Conservation (phyloP, 345 rosid genomes). For the Acer saccharum region DNA sequence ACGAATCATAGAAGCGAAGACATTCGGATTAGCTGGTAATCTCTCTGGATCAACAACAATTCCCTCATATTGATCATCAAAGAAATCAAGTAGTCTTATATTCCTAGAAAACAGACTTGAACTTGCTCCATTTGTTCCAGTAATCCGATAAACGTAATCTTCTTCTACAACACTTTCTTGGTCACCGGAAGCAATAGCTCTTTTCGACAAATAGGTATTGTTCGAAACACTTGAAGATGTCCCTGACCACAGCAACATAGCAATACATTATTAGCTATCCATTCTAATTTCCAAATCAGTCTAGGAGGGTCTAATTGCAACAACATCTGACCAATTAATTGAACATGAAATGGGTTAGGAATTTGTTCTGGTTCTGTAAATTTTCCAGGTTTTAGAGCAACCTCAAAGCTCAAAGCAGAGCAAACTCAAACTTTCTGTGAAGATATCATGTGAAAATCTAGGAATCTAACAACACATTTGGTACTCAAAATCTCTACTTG, state of each 20-base stretch:
- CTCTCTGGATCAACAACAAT: conserved; percentile 67
- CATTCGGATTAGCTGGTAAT: conserved; percentile 50
- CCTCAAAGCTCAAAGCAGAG: too few relatives aligned
- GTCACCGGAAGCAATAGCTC: conserved; percentile 30
- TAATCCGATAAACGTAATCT: conserved; percentile 35
- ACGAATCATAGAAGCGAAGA: conserved; percentile 55
- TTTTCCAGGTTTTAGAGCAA: too few relatives aligned
- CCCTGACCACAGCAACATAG: conserved; percentile 29
- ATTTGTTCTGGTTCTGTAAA: too few relatives aligned
- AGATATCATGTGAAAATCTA: too few relatives aligned
- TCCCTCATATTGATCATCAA: conserved; percentile 83
- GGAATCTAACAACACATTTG: not conserved
- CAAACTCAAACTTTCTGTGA: too few relatives aligned
- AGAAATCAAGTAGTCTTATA: conserved; percentile 49
- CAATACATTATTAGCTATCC: not conserved
- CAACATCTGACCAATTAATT: not conserved
- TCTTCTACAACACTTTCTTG: conserved; percentile 37
- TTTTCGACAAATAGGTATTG: conserved; percentile 36
- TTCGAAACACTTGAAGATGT: conserved; percentile 38
- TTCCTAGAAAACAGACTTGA: conserved; percentile 38
- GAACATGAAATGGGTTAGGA: too few relatives aligned
- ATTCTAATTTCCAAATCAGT: not conserved
- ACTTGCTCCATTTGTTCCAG: conserved; percentile 38
- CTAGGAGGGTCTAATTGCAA: not conserved
- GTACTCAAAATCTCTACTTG: not conserved